Conservation (phyloP, 106 monocot species). For the Dendrobium officinale region DNA sequence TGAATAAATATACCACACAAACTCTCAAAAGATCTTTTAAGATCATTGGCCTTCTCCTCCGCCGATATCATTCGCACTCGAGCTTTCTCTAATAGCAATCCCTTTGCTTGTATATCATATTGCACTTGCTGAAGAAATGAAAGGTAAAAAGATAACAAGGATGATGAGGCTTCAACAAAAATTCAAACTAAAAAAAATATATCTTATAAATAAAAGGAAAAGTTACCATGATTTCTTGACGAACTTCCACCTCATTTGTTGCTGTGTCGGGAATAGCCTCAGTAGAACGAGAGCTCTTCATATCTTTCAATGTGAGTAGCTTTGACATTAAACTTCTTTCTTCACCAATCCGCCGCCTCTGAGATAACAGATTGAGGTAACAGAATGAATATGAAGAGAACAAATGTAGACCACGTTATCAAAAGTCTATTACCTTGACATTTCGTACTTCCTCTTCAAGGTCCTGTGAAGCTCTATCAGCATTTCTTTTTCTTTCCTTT, state of each 20-base stretch:
- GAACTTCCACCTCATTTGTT: slow-evolving; percentile 54
- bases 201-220: neutral
- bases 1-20: slow-evolving; percentile 54
- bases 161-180: neutral
- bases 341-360: slow-evolving; percentile 56
- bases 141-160: neutral
- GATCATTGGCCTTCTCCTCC: slow-evolving; percentile 46
- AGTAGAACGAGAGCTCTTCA: slow-evolving; percentile 43
- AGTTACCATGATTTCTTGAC: slow-evolving; percentile 74
- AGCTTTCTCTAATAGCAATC: slow-evolving; percentile 43
- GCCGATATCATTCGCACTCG: slow-evolving; percentile 26
- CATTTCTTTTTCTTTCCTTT: slow-evolving; percentile 50
- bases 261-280: slow-evolving; percentile 29
- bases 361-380: slow-evolving; percentile 11
- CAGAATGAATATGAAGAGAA: neutral
- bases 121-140: slow-evolving; percentile 41
- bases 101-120: slow-evolving; percentile 53
- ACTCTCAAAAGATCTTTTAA: slow-evolving; percentile 55
- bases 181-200: neutral
- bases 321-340: slow-evolving; percentile 47
- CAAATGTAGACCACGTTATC: neutral
- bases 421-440: slow-evolving; percentile 52
- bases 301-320: slow-evolving; percentile 41
- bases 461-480: slow-evolving; percentile 35
- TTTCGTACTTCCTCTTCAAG: slow-evolving; percentile 36